These are phyloP conservation scores for Metschnikowia proteae DNA, from an alignment of 805 yeast genomes.

Conservation along the genomic window DNA sequence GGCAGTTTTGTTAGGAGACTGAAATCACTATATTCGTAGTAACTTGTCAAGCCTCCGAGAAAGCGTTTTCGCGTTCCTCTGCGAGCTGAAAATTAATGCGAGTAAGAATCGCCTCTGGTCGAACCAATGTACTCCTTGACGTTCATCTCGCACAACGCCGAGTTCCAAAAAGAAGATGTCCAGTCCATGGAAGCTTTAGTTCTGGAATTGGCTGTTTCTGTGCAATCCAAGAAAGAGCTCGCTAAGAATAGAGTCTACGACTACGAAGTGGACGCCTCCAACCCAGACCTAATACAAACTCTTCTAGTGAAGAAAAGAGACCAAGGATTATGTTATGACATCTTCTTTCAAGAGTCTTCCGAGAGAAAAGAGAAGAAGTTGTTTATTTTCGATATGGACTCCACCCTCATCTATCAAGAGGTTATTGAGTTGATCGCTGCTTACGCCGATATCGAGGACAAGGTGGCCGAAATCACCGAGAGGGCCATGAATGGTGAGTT, in stretches of 20 bases:
- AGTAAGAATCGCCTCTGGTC: not conserved
- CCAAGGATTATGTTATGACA: constrained; percentile 21
- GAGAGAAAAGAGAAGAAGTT: constrained; percentile 44
- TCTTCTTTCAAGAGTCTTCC: constrained; percentile 28
- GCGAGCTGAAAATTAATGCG: not conserved
- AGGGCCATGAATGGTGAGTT: constrained; percentile 97
- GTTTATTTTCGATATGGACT: constrained; percentile 95
- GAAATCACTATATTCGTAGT: not conserved
- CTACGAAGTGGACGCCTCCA: constrained; percentile 13
- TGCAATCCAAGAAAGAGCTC: constrained; percentile 14
- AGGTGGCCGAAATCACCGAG: constrained; percentile 86
- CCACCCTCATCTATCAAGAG: constrained; percentile 92
- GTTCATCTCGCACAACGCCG: constrained; percentile 16
- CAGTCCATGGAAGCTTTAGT: constrained; percentile 12
- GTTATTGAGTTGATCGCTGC: constrained; percentile 95
- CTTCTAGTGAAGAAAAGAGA: constrained; percentile 12
- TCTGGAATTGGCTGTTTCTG: constrained; percentile 9
- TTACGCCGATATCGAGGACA: constrained; percentile 81
- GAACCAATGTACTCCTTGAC: constrained; percentile 15
- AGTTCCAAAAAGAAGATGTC: constrained; percentile 9
- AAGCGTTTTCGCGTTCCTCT: not conserved
- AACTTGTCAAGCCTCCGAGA: not conserved
- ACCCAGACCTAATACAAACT: constrained; percentile 13
- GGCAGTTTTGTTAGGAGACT: not conserved
- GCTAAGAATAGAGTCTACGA: constrained; percentile 19